These are phyloP conservation scores for Ormosia emarginata DNA, from an alignment of 306 rosid genomes.

Conservation along the genomic window DNA sequence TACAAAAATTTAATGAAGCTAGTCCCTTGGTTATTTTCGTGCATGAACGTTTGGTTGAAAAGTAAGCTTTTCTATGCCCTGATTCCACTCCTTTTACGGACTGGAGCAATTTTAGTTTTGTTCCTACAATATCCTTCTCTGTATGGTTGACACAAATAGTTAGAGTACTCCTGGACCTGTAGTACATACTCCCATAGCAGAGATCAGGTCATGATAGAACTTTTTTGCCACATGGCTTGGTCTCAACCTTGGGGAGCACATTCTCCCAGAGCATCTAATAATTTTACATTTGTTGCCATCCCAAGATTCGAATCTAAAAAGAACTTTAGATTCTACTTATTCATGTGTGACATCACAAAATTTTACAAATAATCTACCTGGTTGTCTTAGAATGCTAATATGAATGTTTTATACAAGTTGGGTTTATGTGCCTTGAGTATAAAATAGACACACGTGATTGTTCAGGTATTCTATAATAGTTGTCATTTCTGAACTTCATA, in stretches of 20 bases:
- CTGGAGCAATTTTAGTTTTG: background rate
- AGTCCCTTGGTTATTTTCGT: constrained; percentile 48
- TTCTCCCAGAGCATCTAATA: background rate
- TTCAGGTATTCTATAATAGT: background rate
- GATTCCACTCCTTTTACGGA: background rate
- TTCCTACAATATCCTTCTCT: background rate
- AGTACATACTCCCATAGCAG: background rate
- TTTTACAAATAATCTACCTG: background rate
- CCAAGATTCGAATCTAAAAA: background rate
- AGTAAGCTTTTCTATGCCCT: constrained; percentile 40
- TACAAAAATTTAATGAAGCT: constrained; percentile 45
- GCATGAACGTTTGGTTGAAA: constrained; percentile 45
- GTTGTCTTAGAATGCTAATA: background rate
- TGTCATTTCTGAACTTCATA: constrained; percentile 5
- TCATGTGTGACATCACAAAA: background rate
- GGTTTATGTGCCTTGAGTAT: background rate
- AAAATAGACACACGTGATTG: background rate
- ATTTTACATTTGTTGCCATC: background rate
- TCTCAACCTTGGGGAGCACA: background rate
- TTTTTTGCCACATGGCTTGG: background rate
- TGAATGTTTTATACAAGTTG: constrained; percentile 10
- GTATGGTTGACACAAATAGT: background rate
- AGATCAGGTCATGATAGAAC: background rate
- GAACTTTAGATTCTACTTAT: background rate
- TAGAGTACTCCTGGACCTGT: background rate